Evolutionary conservation across 805 yeast genomes (phyloP), one percentile per base, ranked within the genome.

Genomic region (Saturnispora saitoi): DNA sequence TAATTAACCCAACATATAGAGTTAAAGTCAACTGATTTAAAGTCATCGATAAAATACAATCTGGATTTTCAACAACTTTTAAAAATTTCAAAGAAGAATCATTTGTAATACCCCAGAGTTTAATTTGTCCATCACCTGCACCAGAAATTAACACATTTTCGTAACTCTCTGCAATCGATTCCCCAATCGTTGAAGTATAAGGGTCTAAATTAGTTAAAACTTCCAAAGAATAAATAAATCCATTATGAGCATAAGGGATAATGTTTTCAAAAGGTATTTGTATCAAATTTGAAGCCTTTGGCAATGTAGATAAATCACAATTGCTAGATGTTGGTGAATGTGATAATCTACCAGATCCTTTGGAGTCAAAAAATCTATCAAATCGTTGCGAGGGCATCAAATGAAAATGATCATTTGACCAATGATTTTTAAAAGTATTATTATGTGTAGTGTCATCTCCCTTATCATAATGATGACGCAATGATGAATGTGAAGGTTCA

Each of bases 51-150:
- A 90, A 66, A 3, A 90, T 82, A 7, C 87, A 75, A 30, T 81
- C 86, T 2, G 77, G 81, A 53, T 84, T 81, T 36, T 81, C 81
- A 32, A 86, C 63, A 8, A 70, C 60, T 19, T 68, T 65, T 0
- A 70, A 43, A 19, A 67, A 54, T 4, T 49, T 52, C 15, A 67
- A 30, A 8, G 48, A 57, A 8, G 26, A 15, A 4, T 57, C 54
- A 4, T 53, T 40, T 5, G 34, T 5, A 26, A 80, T 57, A 0
- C 78, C 76, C 98, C 98, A 91, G 11, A 88, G 62, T 56, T 86
- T 86, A n/a, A 84, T 77, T 8, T 75, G 57, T 0, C 97, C 98
- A 66, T 93, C 98, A 42, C 98, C 98, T 45, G 96, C 95, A 26
- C 95, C 91, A 2, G 86, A 72, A 4, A 83, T 64, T 7, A 85